Conservation (phyloP, 352 stramenopile genomes). For the Pythium rhizo-oryzae region DNA sequence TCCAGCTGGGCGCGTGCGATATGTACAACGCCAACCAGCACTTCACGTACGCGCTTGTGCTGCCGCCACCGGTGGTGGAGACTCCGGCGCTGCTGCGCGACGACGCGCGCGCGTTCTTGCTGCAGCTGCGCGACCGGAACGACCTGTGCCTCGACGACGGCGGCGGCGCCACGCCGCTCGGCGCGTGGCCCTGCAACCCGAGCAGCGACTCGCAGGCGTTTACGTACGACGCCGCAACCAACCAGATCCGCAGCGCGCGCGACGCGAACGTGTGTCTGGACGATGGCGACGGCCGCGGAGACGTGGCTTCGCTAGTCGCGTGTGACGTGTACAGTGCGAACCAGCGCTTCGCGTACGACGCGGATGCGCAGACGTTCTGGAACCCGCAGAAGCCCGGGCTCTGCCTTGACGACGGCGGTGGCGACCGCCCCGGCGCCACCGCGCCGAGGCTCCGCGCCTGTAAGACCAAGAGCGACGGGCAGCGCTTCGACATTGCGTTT, state of each 20-base stretch:
- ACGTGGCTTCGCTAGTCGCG: conserved; percentile 12
- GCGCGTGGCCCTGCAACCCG: conserved; percentile 4
- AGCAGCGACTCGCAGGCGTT: conserved; percentile 12
- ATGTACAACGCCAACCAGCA: conserved; percentile 10
- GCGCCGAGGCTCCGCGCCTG: neutral
- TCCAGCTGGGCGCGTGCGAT: neutral
- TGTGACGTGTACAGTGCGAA: conserved; percentile 29
- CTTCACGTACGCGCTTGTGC: conserved; percentile 7
- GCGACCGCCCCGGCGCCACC: no score
- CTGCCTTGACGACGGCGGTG: conserved; percentile 40
- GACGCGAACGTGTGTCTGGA: conserved; percentile 17
- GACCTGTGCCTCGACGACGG: conserved; percentile 42
- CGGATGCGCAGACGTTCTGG: conserved; percentile 28
- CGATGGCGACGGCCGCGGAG: conserved; percentile 9
- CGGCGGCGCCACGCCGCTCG: conserved; percentile 2
- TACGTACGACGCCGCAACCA: conserved; percentile 10
- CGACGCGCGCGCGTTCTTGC: neutral
- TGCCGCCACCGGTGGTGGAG: neutral
- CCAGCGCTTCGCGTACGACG: conserved; percentile 37
- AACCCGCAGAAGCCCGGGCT: conserved; percentile 34
- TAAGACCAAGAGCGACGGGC: neutral
- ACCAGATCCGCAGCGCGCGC: conserved; percentile 15
- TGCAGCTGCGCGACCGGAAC: conserved; percentile 20
- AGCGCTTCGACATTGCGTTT: conserved; percentile 11
- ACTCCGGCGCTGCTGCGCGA: neutral